Conservation (phyloP, 2,329 filamentous ascomycete genomes). For the Dothistroma septosporum region DNA sequence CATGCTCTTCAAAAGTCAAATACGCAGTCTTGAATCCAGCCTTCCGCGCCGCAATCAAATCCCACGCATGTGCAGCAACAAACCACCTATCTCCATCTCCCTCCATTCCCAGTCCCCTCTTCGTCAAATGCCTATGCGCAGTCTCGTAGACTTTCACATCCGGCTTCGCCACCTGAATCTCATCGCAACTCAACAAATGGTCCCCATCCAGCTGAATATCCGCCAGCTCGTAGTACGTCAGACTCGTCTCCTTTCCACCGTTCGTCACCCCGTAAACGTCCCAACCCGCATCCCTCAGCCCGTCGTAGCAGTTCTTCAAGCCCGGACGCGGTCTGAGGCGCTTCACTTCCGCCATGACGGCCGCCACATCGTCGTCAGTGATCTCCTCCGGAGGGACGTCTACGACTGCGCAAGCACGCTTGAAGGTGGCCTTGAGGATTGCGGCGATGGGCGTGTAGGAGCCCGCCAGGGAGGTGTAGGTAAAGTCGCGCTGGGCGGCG, state of each 20-base stretch:
- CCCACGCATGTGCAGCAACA: conserved; percentile 32
- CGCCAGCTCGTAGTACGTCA: conserved; percentile 30
- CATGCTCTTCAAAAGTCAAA: conserved; percentile 31
- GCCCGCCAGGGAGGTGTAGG: conserved; percentile 27
- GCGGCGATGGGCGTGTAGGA: conserved; percentile 30
- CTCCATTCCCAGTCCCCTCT: conserved; percentile 19
- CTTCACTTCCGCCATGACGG: conserved; percentile 27
- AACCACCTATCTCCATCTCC: conserved; percentile 30
- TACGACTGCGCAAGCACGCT: conserved; percentile 26
- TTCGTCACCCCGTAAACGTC: conserved; percentile 33
- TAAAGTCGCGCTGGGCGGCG: conserved; percentile 32
- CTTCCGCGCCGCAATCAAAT: conserved; percentile 30
- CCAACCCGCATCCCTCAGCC: conserved; percentile 27
- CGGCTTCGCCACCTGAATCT: conserved; percentile 30
- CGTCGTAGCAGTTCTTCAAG: conserved; percentile 30
- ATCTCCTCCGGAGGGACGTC: conserved; percentile 23
- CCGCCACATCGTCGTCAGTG: conserved; percentile 27
- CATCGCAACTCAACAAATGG: conserved; percentile 31
- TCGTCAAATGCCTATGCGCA: conserved; percentile 24
- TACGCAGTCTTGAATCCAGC: conserved; percentile 33
- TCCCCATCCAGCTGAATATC: conserved; percentile 26
- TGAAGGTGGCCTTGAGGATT: conserved; percentile 27
- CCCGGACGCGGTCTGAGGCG: conserved; percentile 20
- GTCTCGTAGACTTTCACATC: conserved; percentile 28
- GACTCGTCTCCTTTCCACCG: conserved; percentile 28